A percentile compares a stretch with the other conserved stretches of the same genome.
Evolutionary conservation across 208 protist species (phyloP).

Genomic region (Balamuthia mandrillaris): DNA sequence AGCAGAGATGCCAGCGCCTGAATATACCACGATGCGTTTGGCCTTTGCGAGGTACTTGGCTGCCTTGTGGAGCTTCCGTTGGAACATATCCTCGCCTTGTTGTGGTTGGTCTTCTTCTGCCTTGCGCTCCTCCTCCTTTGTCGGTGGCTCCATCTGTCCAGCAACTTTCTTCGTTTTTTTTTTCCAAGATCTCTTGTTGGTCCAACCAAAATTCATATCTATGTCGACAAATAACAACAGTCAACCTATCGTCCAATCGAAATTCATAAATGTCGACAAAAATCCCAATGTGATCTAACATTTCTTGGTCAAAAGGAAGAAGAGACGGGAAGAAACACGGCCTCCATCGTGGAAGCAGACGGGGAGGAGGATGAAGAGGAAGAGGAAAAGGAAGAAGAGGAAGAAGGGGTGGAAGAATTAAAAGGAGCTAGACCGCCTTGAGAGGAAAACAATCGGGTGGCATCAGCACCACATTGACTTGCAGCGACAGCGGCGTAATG

Average conservation of each 20-base stretch:
- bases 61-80: background rate
- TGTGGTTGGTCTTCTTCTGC: background rate
- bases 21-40: constrained; percentile 9
- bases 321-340: too few species aligned
- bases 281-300: background rate
- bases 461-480: too few species aligned
- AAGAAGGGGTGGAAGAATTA: too few species aligned
- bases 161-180: background rate
- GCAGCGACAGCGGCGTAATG: too few species aligned
- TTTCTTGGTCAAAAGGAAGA: background rate
- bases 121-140: background rate
- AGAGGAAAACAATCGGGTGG: too few species aligned
- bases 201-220: background rate
- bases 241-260: background rate
- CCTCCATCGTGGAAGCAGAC: background rate
- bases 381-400: background rate
- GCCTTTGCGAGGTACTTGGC: background rate
- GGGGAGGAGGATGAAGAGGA: background rate
- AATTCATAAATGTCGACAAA: background rate
- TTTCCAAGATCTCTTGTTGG: background rate
- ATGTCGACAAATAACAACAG: background rate
- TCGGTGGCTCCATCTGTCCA: background rate
- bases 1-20: constrained; percentile 32
- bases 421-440: too few species aligned
- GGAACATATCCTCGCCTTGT: background rate